phyloP scores from a whole-genome alignment of 1,284 basidiomycete species.

The Wolfiporia cocos region DNA sequence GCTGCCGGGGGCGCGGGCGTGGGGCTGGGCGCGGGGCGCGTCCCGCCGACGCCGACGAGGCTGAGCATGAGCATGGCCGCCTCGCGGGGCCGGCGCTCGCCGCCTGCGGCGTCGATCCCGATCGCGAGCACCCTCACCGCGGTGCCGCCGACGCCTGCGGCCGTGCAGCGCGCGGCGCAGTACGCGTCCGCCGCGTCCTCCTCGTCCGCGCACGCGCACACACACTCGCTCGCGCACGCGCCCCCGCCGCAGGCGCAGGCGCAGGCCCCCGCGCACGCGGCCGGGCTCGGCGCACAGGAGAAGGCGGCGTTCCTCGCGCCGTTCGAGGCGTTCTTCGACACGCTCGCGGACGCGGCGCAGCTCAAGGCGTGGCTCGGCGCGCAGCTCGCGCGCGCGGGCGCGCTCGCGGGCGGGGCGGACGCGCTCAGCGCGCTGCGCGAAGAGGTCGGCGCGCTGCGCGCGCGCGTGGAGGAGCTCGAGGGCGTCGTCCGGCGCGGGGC shows the following conservation, averaged over 20 bases:
- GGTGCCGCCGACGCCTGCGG: conserved; percentile 63
- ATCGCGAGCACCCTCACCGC: conserved; percentile 52
- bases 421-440: conserved; percentile 46
- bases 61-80: conserved; percentile 40
- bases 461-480: conserved; percentile 36
- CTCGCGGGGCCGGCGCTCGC: no score
- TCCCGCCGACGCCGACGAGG: conserved; percentile 69
- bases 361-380: conserved; percentile 68
- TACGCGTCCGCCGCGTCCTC: no score
- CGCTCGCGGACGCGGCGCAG: conserved; percentile 67
- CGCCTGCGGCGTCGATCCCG: conserved; percentile 49
- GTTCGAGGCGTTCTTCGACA: conserved; percentile 75
- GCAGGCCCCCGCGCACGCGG: conserved; percentile 52
- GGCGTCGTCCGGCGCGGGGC: conserved; percentile 16
- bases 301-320: conserved; percentile 70
- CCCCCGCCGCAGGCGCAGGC: conserved; percentile 66
- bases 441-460: conserved; percentile 49
- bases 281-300: conserved; percentile 53
- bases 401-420: no score
- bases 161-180: conserved; percentile 52
- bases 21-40: conserved; percentile 47
- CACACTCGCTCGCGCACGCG: conserved; percentile 53
- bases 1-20: conserved; percentile 41
- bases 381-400: conserved; percentile 56
- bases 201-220: conserved; percentile 46